Base-by-base conservation (phyloP, 2,329 filamentous ascomycete species). In the Phialophora expanda region DNA sequence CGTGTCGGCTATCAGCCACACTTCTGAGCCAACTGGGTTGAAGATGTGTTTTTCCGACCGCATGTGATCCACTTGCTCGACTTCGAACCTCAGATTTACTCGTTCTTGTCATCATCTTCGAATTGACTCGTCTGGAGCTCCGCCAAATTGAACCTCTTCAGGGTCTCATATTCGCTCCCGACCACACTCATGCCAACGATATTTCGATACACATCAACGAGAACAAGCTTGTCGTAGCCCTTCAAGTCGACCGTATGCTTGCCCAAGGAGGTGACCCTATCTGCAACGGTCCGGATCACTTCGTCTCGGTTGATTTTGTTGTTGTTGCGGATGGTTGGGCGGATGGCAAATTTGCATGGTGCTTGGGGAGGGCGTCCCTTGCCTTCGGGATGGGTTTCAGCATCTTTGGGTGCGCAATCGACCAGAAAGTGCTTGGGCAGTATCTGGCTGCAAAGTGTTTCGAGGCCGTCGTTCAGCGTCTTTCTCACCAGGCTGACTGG, bases 181-280 rank as follows among this genome's bases (percentile, higher is more conserved):
- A 88, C 84, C 8, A 89, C 86, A 69, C 86, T 87, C 81, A 89
- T 87, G 22, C 87, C 87, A 66, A 86, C 83, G 9, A 89, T 76
- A 70, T 87, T 88, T 78, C 87, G 82, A 74, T 87, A 85, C 62
- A 89, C 79, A 70, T 88, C 86, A 53, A 89, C 85, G 44, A 89
- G 75, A 67, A 89, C 86, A 56, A 87, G 77, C 48, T 84, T 73
- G 75, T 89, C 86, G 72, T 87, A 88, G 46, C 84, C 81, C 63
- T 82, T 86, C 41, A 89, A 78, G 74, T 89, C 84, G 53, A 89
- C 87, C 28, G 79, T 80, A 73, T 89, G 87, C 38, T 80, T 81
- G 22, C 70, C 68, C 11, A 70, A 51, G 14, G 44, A 48, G 22
- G 50, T 51, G n/a, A 89, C 85, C 32, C 80, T 77, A 66, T 80